Conservation (phyloP, 345 rosid genomes). For the Psidium friedrichsthalianum region DNA sequence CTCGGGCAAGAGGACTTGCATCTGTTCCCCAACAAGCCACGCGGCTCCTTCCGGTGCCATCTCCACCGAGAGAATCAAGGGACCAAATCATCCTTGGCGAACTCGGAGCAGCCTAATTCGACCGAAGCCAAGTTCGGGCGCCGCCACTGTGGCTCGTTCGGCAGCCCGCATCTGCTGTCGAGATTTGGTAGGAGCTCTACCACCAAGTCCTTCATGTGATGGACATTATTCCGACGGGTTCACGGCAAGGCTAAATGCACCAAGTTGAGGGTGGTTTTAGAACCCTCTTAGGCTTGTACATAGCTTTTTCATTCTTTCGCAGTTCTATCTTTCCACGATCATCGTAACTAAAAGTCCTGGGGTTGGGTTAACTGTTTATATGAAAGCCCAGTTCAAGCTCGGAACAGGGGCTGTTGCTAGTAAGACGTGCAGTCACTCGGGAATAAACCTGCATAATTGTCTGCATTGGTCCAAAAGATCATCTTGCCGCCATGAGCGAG, state of each 20-base stretch:
- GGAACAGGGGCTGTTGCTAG: background rate
- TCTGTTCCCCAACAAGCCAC: conserved; percentile 13
- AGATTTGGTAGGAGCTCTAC: background rate
- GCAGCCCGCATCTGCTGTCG: background rate
- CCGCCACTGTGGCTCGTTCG: background rate
- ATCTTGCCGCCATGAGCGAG: background rate
- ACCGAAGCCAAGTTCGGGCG: background rate
- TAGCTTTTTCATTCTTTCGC: background rate
- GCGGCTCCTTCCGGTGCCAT: conserved; percentile 19
- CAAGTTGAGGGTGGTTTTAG: background rate
- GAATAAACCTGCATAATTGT: background rate
- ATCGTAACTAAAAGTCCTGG: background rate
- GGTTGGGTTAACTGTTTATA: background rate
- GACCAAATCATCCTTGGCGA: background rate
- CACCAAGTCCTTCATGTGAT: background rate
- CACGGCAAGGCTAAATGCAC: background rate
- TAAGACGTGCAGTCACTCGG: background rate
- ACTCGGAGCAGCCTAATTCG: background rate
- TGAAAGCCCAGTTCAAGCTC: background rate
- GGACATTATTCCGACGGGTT: background rate
- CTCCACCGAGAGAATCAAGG: conserved; percentile 9
- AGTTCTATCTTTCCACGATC: background rate
- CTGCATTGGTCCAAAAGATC: background rate
- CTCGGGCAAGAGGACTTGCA: conserved; percentile 1
- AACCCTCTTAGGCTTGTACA: background rate